These are phyloP conservation scores for Botrytis elliptica DNA, from an alignment of 2,329 filamentous ascomycete genomes.

Conservation along the genomic window DNA sequence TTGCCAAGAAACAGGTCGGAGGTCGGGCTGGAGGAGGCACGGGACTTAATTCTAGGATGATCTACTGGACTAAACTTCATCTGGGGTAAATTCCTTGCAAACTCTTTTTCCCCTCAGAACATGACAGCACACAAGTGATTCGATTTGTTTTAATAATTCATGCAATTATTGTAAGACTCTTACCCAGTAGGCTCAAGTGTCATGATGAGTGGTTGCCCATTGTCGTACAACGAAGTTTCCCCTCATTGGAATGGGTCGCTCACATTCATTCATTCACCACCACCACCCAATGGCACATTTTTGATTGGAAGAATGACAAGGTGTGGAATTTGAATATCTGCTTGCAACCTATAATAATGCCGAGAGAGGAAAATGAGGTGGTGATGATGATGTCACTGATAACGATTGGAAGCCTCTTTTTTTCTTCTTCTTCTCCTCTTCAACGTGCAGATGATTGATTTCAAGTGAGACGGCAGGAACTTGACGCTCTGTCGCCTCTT, in stretches of 20 bases:
- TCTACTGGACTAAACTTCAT: constrained; percentile 15
- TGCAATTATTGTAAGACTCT: neutral
- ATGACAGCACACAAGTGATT: neutral
- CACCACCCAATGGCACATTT: neutral
- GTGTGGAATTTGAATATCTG: neutral
- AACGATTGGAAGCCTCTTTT: neutral
- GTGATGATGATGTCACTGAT: constrained; percentile 1
- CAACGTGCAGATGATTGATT: neutral
- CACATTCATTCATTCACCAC: neutral
- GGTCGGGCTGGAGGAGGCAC: constrained; percentile 14
- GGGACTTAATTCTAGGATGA: neutral
- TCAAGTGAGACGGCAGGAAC: neutral
- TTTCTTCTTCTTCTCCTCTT: neutral
- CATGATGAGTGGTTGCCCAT: neutral
- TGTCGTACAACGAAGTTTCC: neutral
- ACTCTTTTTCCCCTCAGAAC: neutral
- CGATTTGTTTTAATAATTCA: neutral
- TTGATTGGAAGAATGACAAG: neutral
- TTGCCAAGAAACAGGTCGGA: constrained; percentile 7
- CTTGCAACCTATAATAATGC: neutral
- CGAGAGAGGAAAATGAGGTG: neutral
- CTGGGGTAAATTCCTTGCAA: constrained; percentile 12
- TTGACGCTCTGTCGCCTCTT: neutral
- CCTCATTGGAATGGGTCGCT: neutral
- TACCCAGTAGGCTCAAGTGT: neutral